These are phyloP conservation scores for Quercus aquifolioides DNA, from an alignment of 306 rosid genomes.

Conservation along the genomic window DNA sequence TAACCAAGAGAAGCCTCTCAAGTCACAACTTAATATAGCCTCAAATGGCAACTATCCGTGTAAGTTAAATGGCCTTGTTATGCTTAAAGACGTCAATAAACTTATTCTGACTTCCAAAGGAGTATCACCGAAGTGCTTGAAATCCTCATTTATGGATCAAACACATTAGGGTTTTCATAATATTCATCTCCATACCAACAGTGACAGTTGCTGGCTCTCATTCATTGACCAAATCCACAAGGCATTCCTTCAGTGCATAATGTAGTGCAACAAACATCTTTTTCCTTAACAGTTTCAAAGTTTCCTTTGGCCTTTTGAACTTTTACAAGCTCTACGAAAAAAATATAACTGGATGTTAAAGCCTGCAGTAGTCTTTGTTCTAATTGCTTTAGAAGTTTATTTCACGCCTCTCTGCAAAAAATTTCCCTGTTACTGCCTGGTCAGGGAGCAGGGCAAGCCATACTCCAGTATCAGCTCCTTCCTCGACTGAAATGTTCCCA, in stretches of 20 bases:
- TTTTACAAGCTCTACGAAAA: background rate
- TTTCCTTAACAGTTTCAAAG: background rate
- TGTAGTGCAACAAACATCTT: background rate
- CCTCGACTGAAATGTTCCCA: conserved; percentile 73
- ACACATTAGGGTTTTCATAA: conserved; percentile 3
- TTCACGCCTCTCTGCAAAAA: conserved; percentile 86
- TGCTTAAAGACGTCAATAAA: conserved; percentile 8
- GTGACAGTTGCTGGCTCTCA: conserved; percentile 4
- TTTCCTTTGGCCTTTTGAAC: background rate
- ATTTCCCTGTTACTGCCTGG: conserved; percentile 62
- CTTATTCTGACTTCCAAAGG: background rate
- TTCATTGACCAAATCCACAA: background rate
- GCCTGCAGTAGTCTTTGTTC: background rate
- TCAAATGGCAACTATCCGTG: background rate
- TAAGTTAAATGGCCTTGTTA: background rate
- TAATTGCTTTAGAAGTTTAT: conserved; percentile 46
- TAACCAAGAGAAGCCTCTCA: conserved; percentile 6
- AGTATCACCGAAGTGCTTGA: conserved; percentile 2
- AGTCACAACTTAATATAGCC: background rate
- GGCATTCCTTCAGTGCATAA: background rate
- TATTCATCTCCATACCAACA: background rate
- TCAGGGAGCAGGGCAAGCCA: conserved; percentile 94
- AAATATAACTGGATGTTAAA: background rate
- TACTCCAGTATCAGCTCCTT: conserved; percentile 88
- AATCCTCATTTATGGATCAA: background rate